Evolutionary conservation across 2,329 filamentous ascomycete genomes (phyloP), one percentile per base, ranked within the genome.

Genomic region (Corynespora cassiicola): DNA sequence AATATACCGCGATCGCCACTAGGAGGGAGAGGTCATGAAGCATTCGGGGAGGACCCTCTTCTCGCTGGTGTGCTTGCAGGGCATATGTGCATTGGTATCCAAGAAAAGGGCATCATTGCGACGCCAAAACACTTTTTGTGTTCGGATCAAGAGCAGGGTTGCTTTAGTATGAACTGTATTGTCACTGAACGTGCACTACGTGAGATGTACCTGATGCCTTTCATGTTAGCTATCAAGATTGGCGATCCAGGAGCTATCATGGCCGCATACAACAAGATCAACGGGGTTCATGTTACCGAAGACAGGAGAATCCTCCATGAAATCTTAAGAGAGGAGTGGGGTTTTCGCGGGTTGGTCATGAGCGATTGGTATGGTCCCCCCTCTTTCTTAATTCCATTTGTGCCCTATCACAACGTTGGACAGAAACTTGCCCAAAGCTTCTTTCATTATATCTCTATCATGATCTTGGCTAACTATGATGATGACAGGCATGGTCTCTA

Each of bases 211-310:
- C 41, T 70, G 52, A 73, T 79, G 15, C 72, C 76, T 0, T 86
- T 85, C 65, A 84, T 84, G 63, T 75, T 81, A 11, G 86, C 42
- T 84, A 77, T 82, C 15, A 86, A 88, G 22, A 84, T 87, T 52
- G 81, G 71, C 6, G 80, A 42, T 34, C 85, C 81, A 3, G 41
- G 40, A 41, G 35, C 24, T 12, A 31, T 41, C 52, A 88, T 88
- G 86, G 79, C 81, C 8, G 31, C 22, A 9, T 48, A 48, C 20
- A 27, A 27, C 20, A 41, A 41, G 32, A 36, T 48, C 14, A 44
- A 48, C 24, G 40, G 40, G 8, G 19, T 17, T 8, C 31, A 44
- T 17, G 37, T 42, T 7, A 41, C 41, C 28, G 34, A 33, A 54
- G n/a, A 83, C 61, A 75, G 75, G 52, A 72, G 71, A 36, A 58